Percentiles rank a stretch among this genome's conserved stretches.
Evolutionary conservation across 257 asterid genomes (phyloP).

Genomic region (Striga asiatica): DNA sequence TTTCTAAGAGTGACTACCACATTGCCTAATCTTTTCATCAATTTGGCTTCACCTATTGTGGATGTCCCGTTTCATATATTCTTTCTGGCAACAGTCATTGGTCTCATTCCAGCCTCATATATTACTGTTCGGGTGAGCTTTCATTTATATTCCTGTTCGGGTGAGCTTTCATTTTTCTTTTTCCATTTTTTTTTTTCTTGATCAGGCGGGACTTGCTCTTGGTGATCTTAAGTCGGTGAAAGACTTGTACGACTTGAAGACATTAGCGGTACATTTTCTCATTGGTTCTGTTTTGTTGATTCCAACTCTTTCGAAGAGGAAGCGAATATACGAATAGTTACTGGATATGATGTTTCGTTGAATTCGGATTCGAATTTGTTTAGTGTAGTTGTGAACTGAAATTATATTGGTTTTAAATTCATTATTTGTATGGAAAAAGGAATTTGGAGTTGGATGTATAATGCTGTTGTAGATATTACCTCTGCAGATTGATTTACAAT

Average conservation of each 20-base stretch:
- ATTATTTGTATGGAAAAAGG: neutral
- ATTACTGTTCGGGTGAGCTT: constrained; percentile 72
- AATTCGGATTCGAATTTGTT: constrained; percentile 1
- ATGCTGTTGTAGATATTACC: too few relatives aligned
- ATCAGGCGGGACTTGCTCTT: too few relatives aligned
- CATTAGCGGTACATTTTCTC: too few relatives aligned
- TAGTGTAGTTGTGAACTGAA: neutral
- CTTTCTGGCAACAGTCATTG: constrained; percentile 76
- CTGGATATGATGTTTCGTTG: constrained; percentile 6
- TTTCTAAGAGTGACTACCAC: constrained; percentile 87
- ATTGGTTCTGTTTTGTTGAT: constrained; percentile 46
- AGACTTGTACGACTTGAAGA: too few relatives aligned
- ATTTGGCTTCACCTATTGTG: constrained; percentile 89
- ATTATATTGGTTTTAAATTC: neutral
- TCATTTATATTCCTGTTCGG: too few relatives aligned
- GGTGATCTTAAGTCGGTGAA: too few relatives aligned
- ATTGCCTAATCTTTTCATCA: constrained; percentile 84
- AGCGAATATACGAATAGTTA: constrained; percentile 56
- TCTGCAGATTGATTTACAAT: too few relatives aligned
- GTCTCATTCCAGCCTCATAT: constrained; percentile 77
- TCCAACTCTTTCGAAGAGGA: constrained; percentile 74
- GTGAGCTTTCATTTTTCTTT: neutral
- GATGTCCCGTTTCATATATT: constrained; percentile 83
- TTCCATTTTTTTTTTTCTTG: too few relatives aligned
- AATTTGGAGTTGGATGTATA: constrained; percentile 9